A percentile compares a stretch with the other conserved stretches of the same genome.
These are phyloP conservation scores for Cercospora sp. DNA, from an alignment of 2,329 filamentous ascomycete species.

Conservation along the genomic window DNA sequence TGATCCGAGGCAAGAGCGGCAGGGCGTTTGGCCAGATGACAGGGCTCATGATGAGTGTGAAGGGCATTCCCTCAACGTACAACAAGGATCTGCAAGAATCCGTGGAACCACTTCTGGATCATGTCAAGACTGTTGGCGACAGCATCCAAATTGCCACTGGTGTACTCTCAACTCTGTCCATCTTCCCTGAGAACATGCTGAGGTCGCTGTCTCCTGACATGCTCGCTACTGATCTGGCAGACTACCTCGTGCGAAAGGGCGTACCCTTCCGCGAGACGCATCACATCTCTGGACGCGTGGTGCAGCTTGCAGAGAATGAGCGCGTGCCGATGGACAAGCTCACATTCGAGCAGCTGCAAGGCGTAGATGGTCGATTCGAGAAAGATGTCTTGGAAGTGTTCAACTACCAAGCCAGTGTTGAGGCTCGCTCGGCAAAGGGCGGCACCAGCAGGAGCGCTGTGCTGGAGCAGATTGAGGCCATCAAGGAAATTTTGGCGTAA, in stretches of 20 bases:
- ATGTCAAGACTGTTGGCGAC: slow-evolving; percentile 77
- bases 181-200: slow-evolving; percentile 72
- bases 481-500: slow-evolving; percentile 45
- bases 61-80: slow-evolving; percentile 77
- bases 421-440: slow-evolving; percentile 73
- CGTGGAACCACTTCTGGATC: slow-evolving; percentile 81
- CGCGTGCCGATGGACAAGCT: slow-evolving; percentile 70
- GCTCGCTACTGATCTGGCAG: slow-evolving; percentile 71
- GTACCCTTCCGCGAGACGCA: slow-evolving; percentile 80
- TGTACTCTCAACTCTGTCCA: slow-evolving; percentile 70
- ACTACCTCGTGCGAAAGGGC: slow-evolving; percentile 64
- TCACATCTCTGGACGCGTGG: slow-evolving; percentile 71
- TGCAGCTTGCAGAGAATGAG: slow-evolving; percentile 69
- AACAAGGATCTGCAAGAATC: slow-evolving; percentile 93
- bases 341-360: slow-evolving; percentile 64
- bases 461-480: slow-evolving; percentile 61
- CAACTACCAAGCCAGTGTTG: slow-evolving; percentile 80
- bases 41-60: slow-evolving; percentile 73
- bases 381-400: slow-evolving; percentile 70
- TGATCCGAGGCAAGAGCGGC: slow-evolving; percentile 76
- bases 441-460: slow-evolving; percentile 73
- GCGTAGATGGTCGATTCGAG: slow-evolving; percentile 68
- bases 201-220: slow-evolving; percentile 79
- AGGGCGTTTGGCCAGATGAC: slow-evolving; percentile 79
- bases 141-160: slow-evolving; percentile 81